Base-by-base conservation (phyloP, 2,329 filamentous ascomycete genomes). In the Salinomyces thailandicus region DNA sequence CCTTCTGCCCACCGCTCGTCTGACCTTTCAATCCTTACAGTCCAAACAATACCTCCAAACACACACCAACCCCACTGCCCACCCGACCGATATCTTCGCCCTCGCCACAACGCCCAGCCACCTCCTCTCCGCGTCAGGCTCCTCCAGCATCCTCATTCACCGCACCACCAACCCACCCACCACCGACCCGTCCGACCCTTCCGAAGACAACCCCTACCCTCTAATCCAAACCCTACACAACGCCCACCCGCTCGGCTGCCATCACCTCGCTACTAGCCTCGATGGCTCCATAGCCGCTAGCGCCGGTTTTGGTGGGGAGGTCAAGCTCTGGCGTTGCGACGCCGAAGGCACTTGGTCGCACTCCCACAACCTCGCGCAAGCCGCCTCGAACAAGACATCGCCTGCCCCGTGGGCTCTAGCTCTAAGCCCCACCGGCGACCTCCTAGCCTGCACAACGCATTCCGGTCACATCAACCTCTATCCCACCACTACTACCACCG, bases 41-140 rank as follows among this genome's bases (percentile, higher is more conserved):
- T 98, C 91, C 38, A 96, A 96, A 68, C 91, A 96, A 79, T 98
- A 95, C 61, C 75, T 98, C 45, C 93, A 89, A 54, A 81, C 82
- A 49, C 85, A 94, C 62, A 89, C 86, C 29, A 76, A 94, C 60
- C 83, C 93, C 59, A 75, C 86, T 68, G 54, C 56, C 29, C 53
- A 57, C 36, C 52, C 51, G 6, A 53, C 50, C 18, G 51, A 60
- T 44, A 56, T 59, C 45, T 55, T 53, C 48, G 53, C 51, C 31
- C 59, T 57, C 54, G 58, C 59, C 43, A 49, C 57, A 45, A 58
- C 51, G 38, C 51, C 52, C 4, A 49, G 55, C 48, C 58, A 52
- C 34, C 68, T 96, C 12, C 67, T 98, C 48, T 93, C 87, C 5
- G 85, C 78, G 16, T 91, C 86, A 28, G 91, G 91, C 31, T 79